phyloP scores from a whole-genome alignment of 2,329 filamentous ascomycete species.

The Fusarium cicatricum region DNA sequence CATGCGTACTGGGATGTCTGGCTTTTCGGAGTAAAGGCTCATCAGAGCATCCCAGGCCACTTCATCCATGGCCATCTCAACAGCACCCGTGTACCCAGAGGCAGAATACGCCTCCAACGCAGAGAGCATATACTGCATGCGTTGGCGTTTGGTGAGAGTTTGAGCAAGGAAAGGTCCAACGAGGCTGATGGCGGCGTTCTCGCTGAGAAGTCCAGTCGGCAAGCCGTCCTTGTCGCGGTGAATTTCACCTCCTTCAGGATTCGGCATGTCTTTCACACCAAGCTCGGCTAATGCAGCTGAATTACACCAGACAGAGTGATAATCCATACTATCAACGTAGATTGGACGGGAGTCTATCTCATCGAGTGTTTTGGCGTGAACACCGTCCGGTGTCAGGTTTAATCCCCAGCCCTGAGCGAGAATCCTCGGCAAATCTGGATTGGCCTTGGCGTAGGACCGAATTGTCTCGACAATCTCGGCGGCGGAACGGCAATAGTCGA shows the following conservation, averaged over 20 bases:
- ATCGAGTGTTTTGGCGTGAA: conserved; percentile 55
- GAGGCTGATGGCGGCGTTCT: conserved; percentile 58
- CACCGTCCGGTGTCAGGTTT: conserved; percentile 52
- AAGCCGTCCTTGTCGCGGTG: conserved; percentile 56
- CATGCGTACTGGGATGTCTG: conserved; percentile 52
- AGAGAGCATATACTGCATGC: conserved; percentile 55
- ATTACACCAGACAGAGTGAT: conserved; percentile 66
- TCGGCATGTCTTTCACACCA: conserved; percentile 52
- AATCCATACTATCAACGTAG: conserved; percentile 63
- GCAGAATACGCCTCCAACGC: conserved; percentile 59
- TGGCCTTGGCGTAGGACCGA: conserved; percentile 51
- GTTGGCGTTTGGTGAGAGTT: conserved; percentile 51
- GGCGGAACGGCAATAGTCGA: conserved; percentile 56
- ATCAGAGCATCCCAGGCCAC: conserved; percentile 60
- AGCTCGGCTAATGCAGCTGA: conserved; percentile 58
- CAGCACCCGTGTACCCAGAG: conserved; percentile 61
- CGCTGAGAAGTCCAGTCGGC: conserved; percentile 58
- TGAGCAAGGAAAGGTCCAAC: conserved; percentile 62
- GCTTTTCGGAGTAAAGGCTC: conserved; percentile 46
- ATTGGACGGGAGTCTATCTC: conserved; percentile 62
- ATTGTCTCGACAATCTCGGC: conserved; percentile 58
- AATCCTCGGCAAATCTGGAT: conserved; percentile 57
- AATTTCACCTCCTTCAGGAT: conserved; percentile 61
- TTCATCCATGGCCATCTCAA: conserved; percentile 70
- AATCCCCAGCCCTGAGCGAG: conserved; percentile 64